Evolutionary conservation across 345 rosid species (phyloP).

Genomic region (Citrus hindsii): DNA sequence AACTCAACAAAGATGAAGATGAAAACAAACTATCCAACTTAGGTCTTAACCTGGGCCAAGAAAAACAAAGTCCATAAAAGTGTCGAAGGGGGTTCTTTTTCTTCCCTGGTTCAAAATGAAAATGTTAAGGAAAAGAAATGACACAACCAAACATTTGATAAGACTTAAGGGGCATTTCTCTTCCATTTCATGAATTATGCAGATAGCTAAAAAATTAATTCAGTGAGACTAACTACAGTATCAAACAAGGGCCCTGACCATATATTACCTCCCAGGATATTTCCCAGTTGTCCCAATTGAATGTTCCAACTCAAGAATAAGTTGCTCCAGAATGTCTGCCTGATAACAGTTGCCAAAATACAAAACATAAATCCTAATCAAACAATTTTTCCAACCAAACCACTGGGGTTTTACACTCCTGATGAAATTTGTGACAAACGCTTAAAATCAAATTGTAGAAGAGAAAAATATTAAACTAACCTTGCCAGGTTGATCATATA

Average conservation of each 20-base stretch:
- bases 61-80: conserved; percentile 90
- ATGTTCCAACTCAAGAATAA: conserved; percentile 82
- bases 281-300: conserved; percentile 59
- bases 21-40: conserved; percentile 11
- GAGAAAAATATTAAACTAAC: conserved; percentile 36
- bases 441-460: background rate
- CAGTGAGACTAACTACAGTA: background rate
- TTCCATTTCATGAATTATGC: background rate
- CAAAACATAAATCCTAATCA: conserved; percentile 4
- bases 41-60: conserved; percentile 82
- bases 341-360: conserved; percentile 26
- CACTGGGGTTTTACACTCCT: conserved; percentile 3
- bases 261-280: conserved; percentile 78
- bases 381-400: background rate
- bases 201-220: background rate
- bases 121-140: background rate
- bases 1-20: conserved; percentile 12
- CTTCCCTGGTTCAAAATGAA: conserved; percentile 54
- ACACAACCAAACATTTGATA: background rate
- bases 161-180: background rate
- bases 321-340: conserved; percentile 86
- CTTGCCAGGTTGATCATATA: conserved; percentile 82
- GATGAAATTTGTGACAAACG: background rate
- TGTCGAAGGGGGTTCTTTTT: conserved; percentile 90
- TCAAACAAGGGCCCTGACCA: conserved; percentile 1